Conservation (phyloP, 129 eudicot genomes). For the Saussurea involucrata region DNA sequence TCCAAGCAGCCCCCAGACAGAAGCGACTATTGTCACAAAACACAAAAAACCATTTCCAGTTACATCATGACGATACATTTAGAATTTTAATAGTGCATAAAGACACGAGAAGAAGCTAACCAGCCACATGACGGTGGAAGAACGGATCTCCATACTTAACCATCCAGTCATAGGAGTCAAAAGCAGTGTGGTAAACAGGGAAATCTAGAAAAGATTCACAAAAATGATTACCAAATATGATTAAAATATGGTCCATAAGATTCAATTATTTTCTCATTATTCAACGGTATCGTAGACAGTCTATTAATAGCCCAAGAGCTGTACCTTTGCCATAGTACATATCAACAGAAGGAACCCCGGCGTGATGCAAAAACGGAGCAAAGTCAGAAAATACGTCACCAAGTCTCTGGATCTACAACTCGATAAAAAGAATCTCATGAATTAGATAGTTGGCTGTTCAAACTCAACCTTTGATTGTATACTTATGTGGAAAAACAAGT, state of each 20-base stretch:
- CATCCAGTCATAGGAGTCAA: slow-evolving; percentile 94
- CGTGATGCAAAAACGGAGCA: slow-evolving; percentile 95
- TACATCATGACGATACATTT: not conserved
- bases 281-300: not conserved
- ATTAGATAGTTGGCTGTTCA: not conserved
- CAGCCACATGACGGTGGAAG: slow-evolving; percentile 87
- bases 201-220: slow-evolving; percentile 46
- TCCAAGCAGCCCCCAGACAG: slow-evolving; percentile 88
- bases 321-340: slow-evolving; percentile 84
- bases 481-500: not conserved
- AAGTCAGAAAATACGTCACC: slow-evolving; percentile 87
- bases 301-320: not conserved
- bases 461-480: not conserved
- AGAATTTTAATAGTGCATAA: not conserved
- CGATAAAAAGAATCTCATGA: slow-evolving; percentile 12
- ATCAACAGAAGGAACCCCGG: slow-evolving; percentile 87
- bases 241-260: not conserved
- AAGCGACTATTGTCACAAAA: slow-evolving; percentile 44
- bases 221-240: not conserved
- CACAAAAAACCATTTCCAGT: not conserved
- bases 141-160: slow-evolving; percentile 69
- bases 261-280: not conserved
- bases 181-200: slow-evolving; percentile 95
- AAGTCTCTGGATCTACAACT: slow-evolving; percentile 77
- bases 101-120: slow-evolving; percentile 35